Evolutionary conservation across 2,329 filamentous ascomycete genomes (phyloP), one percentile per base, ranked within the genome.

Genomic region (Gnomoniopsis smithogilvyi): DNA sequence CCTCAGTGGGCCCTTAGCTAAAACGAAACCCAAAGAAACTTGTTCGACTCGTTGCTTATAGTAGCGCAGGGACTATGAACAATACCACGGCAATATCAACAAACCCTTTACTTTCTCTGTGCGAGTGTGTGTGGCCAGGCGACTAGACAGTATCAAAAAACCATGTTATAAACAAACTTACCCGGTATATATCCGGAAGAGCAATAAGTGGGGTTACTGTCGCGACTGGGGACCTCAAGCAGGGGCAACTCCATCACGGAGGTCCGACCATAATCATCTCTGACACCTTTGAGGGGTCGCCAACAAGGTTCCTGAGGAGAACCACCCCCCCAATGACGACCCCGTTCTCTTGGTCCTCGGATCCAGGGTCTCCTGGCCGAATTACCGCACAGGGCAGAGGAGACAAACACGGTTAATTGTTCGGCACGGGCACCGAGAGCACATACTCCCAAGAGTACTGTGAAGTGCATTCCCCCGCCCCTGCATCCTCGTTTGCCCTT

Each of bases 11-110:
- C 36, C 14, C n/a, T n/a, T n/a, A 57, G 19, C 48, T 57, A 48
- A 57, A 57, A 57, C 55, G 48, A 30, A 38, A 52, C 55, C 55
- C n/a, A n/a, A 57, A 52, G 55, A 49, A 57, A 45, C 51, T 43
- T 46, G 26, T n/a, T 21, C 14, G 22, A 30, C 4, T 30, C 26
- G 26, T 30, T 30, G 4, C 4, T 30, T 30, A 30, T 30, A 30
- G 4, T 8, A 30, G 26, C 8, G 26, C 26, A 30, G 26, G 26
- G 26, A 30, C 26, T 4, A 8, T 8, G 26, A 30, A 30, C 26
- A 30, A 4, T 4, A 30, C 26, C 26, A 30, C 26, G 26, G 26
- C 8, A 30, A 30, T 30, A 30, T 30, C 26, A 30, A 30, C 26
- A 30, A 30, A 30, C 8, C 26, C 26, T 30, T 8, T 30, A 30